Percentiles rank a stretch among this genome's conserved stretches.
phyloP scores from a whole-genome alignment of 2,329 filamentous ascomycete genomes.

The Fusarium sp. region DNA sequence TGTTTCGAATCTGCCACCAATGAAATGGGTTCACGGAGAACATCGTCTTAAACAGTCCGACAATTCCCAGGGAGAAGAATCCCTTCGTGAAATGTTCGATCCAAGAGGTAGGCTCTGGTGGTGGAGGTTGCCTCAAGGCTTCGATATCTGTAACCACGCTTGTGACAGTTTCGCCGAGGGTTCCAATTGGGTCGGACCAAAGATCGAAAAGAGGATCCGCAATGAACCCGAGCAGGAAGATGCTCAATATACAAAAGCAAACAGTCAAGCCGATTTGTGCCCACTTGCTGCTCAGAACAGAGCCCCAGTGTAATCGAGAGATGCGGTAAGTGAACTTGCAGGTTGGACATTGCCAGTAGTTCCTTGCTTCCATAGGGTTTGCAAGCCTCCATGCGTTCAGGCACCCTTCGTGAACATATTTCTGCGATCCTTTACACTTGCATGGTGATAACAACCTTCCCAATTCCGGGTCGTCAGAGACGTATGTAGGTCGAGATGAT shows the following conservation, averaged over 20 bases:
- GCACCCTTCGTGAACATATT: conserved; percentile 94
- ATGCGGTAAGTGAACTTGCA: conserved; percentile 87
- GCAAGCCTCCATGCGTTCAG: conserved; percentile 84
- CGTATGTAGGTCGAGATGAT: conserved; percentile 66
- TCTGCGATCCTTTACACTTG: conserved; percentile 91
- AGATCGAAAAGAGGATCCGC: conserved; percentile 93
- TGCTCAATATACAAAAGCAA: conserved; percentile 74
- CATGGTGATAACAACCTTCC: conserved; percentile 89
- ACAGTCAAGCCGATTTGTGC: conserved; percentile 79
- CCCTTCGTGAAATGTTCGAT: conserved; percentile 88
- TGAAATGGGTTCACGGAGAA: conserved; percentile 80
- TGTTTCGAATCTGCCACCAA: conserved; percentile 78
- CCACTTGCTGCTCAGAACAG: conserved; percentile 73
- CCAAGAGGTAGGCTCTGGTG: conserved; percentile 74
- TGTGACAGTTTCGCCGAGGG: conserved; percentile 65
- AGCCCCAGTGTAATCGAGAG: conserved; percentile 80
- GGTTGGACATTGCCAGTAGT: conserved; percentile 89
- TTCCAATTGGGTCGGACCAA: conserved; percentile 82
- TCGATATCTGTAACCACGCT: conserved; percentile 59
- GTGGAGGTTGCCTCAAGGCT: conserved; percentile 52
- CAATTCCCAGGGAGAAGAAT: conserved; percentile 85
- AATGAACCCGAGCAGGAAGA: conserved; percentile 90
- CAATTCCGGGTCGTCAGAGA: conserved; percentile 77
- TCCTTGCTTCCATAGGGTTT: conserved; percentile 72
- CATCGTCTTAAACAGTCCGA: conserved; percentile 86